Conservation (phyloP, 306 rosid genomes). For the Amphicarpaea edgeworthii region DNA sequence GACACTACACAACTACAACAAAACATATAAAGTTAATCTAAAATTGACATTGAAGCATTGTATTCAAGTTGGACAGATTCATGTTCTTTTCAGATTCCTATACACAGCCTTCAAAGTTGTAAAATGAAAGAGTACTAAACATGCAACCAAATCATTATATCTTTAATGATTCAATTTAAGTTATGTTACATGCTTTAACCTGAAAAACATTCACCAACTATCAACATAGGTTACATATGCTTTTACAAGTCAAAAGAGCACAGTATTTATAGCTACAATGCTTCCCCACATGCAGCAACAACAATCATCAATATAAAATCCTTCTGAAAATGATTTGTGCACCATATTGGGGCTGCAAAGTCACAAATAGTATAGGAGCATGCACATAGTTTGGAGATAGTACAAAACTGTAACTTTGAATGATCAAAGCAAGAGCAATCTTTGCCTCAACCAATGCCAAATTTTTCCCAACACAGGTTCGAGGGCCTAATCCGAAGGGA, state of each 20-base stretch:
- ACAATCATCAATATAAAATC: constrained; percentile 32
- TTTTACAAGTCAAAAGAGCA: not conserved
- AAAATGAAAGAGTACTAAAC: not conserved
- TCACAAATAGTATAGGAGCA: constrained; percentile 49
- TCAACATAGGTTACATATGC: not conserved
- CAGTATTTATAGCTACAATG: constrained; percentile 8
- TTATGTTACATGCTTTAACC: not conserved
- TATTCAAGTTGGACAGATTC: not conserved
- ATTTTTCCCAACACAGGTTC: constrained; percentile 70
- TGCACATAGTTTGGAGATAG: constrained; percentile 49
- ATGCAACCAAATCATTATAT: not conserved
- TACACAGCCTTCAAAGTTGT: not conserved
- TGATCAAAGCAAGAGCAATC: constrained; percentile 50
- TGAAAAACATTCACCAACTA: constrained; percentile 6
- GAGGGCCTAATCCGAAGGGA: constrained; percentile 71
- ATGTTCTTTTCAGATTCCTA: not conserved
- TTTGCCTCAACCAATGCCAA: constrained; percentile 68
- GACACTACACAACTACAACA: too few relatives aligned
- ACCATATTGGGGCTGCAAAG: constrained; percentile 57
- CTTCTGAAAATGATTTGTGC: constrained; percentile 55
- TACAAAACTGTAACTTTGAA: constrained; percentile 41
- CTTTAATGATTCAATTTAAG: constrained; percentile 1
- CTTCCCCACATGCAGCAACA: not conserved
- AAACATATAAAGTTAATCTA: not conserved
- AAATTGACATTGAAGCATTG: not conserved